phyloP scores from a whole-genome alignment of 768 basidiomycete species.

The Russula emetica region DNA sequence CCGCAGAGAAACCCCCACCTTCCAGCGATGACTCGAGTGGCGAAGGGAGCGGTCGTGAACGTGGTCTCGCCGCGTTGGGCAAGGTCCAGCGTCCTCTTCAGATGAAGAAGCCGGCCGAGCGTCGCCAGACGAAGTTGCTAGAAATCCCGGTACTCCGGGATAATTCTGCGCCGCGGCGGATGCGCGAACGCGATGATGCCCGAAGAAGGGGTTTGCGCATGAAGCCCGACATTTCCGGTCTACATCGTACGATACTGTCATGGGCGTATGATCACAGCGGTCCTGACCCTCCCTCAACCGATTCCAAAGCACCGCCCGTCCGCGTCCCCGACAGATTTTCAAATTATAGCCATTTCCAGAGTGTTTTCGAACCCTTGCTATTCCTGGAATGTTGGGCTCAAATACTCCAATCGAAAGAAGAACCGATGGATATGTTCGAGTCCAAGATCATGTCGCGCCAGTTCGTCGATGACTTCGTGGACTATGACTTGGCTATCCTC shows the following conservation, averaged over 20 bases:
- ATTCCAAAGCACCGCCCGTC: slow-evolving; percentile 34
- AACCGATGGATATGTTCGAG: slow-evolving; percentile 47
- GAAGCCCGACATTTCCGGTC: slow-evolving; percentile 74
- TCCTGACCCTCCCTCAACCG: slow-evolving; percentile 54
- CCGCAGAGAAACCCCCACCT: slow-evolving; percentile 13
- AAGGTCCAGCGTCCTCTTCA: slow-evolving; percentile 35
- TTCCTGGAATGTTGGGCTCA: slow-evolving; percentile 91
- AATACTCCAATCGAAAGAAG: slow-evolving; percentile 71
- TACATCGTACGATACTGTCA: slow-evolving; percentile 73
- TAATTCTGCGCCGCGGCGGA: slow-evolving; percentile 47
- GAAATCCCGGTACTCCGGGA: slow-evolving; percentile 45
- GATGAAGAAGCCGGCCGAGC: slow-evolving; percentile 52
- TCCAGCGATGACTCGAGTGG: slow-evolving; percentile 41
- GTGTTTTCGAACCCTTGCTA: slow-evolving; percentile 78
- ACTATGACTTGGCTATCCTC: slow-evolving; percentile 64
- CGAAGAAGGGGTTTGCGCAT: slow-evolving; percentile 62
- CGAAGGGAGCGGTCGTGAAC: slow-evolving; percentile 38
- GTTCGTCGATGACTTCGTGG: slow-evolving; percentile 77
- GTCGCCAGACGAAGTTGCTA: slow-evolving; percentile 60
- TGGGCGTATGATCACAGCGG: slow-evolving; percentile 80
- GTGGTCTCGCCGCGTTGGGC: slow-evolving; percentile 28
- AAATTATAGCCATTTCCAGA: slow-evolving; percentile 62
- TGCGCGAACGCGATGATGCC: slow-evolving; percentile 56
- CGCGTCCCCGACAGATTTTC: slow-evolving; percentile 63
- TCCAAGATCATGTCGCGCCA: slow-evolving; percentile 65